A percentile compares a stretch with the other conserved stretches of the same genome.
Conservation (phyloP, 2,329 filamentous ascomycete genomes). For the Helotiales sp. region DNA sequence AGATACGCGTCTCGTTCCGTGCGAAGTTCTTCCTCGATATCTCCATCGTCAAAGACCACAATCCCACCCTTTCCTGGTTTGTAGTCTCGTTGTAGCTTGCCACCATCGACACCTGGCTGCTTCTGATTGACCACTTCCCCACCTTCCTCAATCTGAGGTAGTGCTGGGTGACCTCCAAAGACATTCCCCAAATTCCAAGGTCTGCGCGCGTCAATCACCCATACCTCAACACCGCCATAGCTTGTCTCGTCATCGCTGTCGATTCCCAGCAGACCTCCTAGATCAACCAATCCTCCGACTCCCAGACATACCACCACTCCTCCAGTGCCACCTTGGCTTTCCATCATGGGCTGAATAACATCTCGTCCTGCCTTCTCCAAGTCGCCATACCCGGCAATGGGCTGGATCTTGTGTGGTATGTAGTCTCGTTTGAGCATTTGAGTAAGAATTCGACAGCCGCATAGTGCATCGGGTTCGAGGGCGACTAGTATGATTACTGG, state of each 20-base stretch:
- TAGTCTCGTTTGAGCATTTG: slow-evolving; percentile 95
- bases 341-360: slow-evolving; percentile 83
- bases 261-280: slow-evolving; percentile 77
- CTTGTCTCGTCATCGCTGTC: slow-evolving; percentile 65
- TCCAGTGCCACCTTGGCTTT: slow-evolving; percentile 77
- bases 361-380: slow-evolving; percentile 77
- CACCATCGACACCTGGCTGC: slow-evolving; percentile 68
- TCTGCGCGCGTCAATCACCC: slow-evolving; percentile 87
- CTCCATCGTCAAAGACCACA: slow-evolving; percentile 92
- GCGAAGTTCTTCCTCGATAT: slow-evolving; percentile 80
- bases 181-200: slow-evolving; percentile 96
- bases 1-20: slow-evolving; percentile 80
- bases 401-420: slow-evolving; percentile 95
- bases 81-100: slow-evolving; percentile 71
- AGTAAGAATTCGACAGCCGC: slow-evolving; percentile 91
- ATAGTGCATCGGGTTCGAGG: slow-evolving; percentile 92
- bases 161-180: slow-evolving; percentile 70
- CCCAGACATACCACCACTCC: slow-evolving; percentile 91
- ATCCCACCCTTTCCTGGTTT: slow-evolving; percentile 81
- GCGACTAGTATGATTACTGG: slow-evolving; percentile 90
- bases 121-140: slow-evolving; percentile 44
- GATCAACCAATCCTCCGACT: slow-evolving; percentile 86
- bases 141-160: slow-evolving; percentile 45
- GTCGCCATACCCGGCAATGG: slow-evolving; percentile 89
- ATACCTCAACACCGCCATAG: slow-evolving; percentile 87